Conservation (phyloP, 805 yeast species). For the Komagataella ulmi region DNA sequence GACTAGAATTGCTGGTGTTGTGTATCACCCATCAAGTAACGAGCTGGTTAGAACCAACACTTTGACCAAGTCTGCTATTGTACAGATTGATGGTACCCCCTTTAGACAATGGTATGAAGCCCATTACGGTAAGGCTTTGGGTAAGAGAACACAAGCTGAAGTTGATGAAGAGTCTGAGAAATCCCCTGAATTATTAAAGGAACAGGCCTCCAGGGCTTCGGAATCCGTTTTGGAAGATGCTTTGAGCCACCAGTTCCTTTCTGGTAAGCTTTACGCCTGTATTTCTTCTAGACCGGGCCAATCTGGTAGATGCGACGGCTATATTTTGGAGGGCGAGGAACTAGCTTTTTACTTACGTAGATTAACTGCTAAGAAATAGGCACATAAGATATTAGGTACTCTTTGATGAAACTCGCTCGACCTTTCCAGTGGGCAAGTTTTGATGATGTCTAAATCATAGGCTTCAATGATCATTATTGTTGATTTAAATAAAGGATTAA, state of each 20-base stretch:
- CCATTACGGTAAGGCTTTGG: constrained; percentile 90
- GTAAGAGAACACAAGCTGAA: constrained; percentile 60
- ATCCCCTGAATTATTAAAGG: constrained; percentile 77
- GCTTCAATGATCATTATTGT: too few species aligned
- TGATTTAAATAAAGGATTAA: too few species aligned
- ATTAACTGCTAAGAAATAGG: constrained; percentile 97
- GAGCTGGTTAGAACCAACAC: constrained; percentile 99
- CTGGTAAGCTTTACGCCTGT: constrained; percentile 98
- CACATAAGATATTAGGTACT: constrained; percentile 2
- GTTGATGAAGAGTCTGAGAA: constrained; percentile 46
- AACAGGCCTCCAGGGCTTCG: constrained; percentile 86
- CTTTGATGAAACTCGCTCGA: background rate
- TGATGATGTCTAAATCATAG: too few species aligned
- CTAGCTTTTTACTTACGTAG: constrained; percentile 99
- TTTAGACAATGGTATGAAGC: constrained; percentile 99
- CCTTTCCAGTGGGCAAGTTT: background rate
- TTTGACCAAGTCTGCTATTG: constrained; percentile 96
- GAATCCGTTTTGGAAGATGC: constrained; percentile 78
- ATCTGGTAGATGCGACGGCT: constrained; percentile 99
- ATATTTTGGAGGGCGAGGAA: constrained; percentile 99
- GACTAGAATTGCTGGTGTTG: constrained; percentile 97
- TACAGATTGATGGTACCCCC: constrained; percentile 99
- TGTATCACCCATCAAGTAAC: constrained; percentile 99
- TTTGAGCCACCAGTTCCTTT: constrained; percentile 92
- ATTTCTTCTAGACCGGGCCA: constrained; percentile 99